Conservation (phyloP, 2,329 filamentous ascomycete genomes). For the Colletotrichum lentis region DNA sequence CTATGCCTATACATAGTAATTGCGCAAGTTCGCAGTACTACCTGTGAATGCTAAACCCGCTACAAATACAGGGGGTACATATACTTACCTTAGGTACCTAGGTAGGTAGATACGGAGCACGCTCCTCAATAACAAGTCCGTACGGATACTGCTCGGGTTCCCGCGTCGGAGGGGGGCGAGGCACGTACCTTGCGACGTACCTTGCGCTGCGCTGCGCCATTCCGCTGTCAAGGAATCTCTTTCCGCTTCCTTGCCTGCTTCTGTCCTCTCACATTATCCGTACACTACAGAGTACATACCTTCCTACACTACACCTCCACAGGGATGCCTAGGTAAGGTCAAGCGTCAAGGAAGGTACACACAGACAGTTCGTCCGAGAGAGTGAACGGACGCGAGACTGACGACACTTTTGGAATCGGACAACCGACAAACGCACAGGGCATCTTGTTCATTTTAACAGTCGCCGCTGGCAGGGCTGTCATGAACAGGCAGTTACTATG, state of each 20-base stretch:
- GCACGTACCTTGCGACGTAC: no score
- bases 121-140: background rate
- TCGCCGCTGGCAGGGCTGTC: background rate
- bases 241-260: background rate
- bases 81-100: no score
- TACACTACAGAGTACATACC: no score
- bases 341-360: background rate
- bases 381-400: no score
- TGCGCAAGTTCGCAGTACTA: background rate
- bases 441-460: background rate
- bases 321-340: no score
- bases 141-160: background rate
- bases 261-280: background rate
- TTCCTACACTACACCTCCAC: no score
- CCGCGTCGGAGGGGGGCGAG: background rate
- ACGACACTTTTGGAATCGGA: no score
- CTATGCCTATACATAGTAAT: no score
- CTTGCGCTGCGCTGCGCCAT: background rate
- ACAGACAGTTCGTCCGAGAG: background rate
- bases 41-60: background rate
- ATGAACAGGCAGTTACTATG: background rate
- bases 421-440: no score
- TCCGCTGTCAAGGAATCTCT: background rate
- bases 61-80: background rate
- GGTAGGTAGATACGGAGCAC: no score